phyloP scores from a whole-genome alignment of 2,329 filamentous ascomycete species.

The Fusarium longipes region DNA sequence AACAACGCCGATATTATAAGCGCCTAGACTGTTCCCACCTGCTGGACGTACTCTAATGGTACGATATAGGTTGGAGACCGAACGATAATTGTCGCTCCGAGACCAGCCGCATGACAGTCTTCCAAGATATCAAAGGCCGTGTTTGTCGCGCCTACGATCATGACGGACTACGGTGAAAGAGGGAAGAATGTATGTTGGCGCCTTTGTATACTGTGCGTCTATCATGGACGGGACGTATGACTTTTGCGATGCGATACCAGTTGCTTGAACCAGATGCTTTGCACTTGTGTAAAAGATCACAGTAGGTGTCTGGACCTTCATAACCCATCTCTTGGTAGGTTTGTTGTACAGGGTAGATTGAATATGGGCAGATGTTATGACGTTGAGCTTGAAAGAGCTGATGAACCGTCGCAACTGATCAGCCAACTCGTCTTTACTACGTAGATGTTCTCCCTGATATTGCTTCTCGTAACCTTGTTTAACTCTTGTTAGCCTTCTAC shows the following conservation, averaged over 20 bases:
- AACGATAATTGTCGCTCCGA: constrained; percentile 7
- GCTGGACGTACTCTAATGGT: constrained; percentile 20
- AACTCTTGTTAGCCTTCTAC: neutral
- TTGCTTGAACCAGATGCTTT: constrained; percentile 31
- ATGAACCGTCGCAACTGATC: constrained; percentile 21
- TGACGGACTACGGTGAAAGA: constrained; percentile 15
- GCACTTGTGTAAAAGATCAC: neutral
- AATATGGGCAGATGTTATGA: constrained; percentile 17
- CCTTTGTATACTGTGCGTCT: constrained; percentile 15
- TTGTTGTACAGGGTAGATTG: constrained; percentile 12
- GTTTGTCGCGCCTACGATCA: constrained; percentile 31
- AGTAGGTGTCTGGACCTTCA: constrained; percentile 1
- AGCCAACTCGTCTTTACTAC: constrained; percentile 27
- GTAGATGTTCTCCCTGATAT: constrained; percentile 13
- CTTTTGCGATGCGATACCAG: constrained; percentile 28
- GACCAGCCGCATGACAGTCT: constrained; percentile 16
- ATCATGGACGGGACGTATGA: constrained; percentile 1
- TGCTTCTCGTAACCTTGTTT: constrained; percentile 18
- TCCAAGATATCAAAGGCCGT: constrained; percentile 31
- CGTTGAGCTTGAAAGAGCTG: constrained; percentile 16
- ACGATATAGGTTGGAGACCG: constrained; percentile 37
- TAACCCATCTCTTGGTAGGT: neutral
- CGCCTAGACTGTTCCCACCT: constrained; percentile 7
- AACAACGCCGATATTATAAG: constrained; percentile 17
- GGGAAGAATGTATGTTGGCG: constrained; percentile 21